Evolutionary conservation across 768 basidiomycete genomes (phyloP), one percentile per base, ranked within the genome.

Genomic region (Kwoniella shandongensis): DNA sequence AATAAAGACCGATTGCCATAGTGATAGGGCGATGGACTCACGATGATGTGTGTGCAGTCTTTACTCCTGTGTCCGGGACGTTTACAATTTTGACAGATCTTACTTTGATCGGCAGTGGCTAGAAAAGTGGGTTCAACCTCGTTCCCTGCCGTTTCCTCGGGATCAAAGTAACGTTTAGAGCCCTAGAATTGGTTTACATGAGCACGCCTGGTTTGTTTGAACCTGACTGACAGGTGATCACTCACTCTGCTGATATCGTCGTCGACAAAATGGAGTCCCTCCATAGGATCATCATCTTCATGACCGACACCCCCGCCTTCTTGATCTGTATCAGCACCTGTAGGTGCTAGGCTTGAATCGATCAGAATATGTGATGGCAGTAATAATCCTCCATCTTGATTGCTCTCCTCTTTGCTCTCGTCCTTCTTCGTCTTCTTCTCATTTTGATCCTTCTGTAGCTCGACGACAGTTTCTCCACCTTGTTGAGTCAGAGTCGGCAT

Each of bases 201-300:
- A 36, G 35, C 11, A 45, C 25, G 6, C n/a, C n/a, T n/a, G n/a
- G n/a, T n/a, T n/a, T n/a, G n/a, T n/a, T n/a, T 26, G 7, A 6
- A 41, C 11, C 26, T 20, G 29, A 45, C 30, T 18, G 15, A 30
- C 18, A 18, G 39, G n/a, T n/a, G n/a, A n/a, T n/a, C 17, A 46
- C 65, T 47, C 41, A 70, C 69, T 48, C 51, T 63, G 15, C 64
- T 50, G 25, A 62, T 56, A 40, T 70, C 66, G 26, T 70, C 64
- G 42, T 68, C 71, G 11, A 73, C 49, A 27, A 73, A 66, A 54
- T 66, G 63, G 8, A 73, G 11, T 0, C 71, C 71, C 45, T 73
- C 71, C 66, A 70, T 67, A 3, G 52, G 30, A 29, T 60, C 42
- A 11, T 54, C 64, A 26, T 32, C 44, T 20, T 13, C 23, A 39